Conservation (phyloP, 2,329 filamentous ascomycete genomes). For the Mariannaea elegans region DNA sequence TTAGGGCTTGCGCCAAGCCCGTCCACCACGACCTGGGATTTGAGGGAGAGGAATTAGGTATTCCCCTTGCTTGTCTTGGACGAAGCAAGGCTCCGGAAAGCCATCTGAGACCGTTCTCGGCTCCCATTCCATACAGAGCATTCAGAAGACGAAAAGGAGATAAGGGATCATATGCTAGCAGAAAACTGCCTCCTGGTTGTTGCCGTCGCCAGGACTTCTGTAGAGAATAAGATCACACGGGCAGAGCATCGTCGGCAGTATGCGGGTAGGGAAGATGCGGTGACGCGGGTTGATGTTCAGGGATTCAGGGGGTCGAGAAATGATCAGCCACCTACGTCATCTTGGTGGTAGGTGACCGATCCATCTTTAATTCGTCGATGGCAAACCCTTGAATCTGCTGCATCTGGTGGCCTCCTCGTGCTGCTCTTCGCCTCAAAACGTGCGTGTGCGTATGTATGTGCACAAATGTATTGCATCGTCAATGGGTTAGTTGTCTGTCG, state of each 20-base stretch:
- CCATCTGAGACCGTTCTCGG: no score
- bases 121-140: background rate
- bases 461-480: no score
- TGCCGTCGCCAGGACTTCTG: background rate
- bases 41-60: no score
- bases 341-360: conserved; percentile 27
- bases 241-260: conserved; percentile 6
- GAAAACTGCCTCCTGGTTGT: background rate
- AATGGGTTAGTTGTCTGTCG: no score
- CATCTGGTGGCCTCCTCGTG: no score
- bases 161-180: background rate
- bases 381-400: background rate
- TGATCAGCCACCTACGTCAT: conserved; percentile 40
- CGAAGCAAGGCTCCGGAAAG: no score
- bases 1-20: background rate
- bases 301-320: conserved; percentile 30
- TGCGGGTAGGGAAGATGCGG: conserved; percentile 1
- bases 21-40: no score
- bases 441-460: no score
- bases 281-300: background rate
- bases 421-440: no score
- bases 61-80: no score
- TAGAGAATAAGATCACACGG: conserved; percentile 12
- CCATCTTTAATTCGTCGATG: conserved; percentile 29
- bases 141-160: background rate